phyloP scores from a whole-genome alignment of 148 eudicot species.

The Camellia sinensis region DNA sequence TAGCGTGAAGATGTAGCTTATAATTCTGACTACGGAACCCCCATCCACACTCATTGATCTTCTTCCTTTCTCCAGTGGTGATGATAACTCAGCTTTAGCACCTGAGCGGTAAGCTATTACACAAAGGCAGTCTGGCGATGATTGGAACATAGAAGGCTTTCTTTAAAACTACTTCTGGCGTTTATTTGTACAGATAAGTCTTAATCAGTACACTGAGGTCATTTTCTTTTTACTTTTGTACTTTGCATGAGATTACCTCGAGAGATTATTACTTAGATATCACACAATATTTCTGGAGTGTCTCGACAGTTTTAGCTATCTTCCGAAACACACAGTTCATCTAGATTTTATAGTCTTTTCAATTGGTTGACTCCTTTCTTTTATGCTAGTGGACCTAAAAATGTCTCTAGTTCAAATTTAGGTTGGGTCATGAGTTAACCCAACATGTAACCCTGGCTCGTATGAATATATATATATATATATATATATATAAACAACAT shows the following conservation, averaged over 20 bases:
- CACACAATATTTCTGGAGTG: background rate
- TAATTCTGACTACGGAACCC: conserved; percentile 12
- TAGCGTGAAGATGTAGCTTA: conserved; percentile 18
- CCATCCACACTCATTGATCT: conserved; percentile 18
- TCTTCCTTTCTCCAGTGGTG: background rate
- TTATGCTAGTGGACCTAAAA: background rate
- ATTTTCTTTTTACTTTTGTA: background rate
- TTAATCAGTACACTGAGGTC: conserved; percentile 1
- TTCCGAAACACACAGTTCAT: background rate
- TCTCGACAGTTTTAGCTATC: background rate
- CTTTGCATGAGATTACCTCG: conserved; percentile 6
- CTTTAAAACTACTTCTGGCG: background rate
- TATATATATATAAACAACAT: background rate
- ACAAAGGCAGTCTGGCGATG: background rate
- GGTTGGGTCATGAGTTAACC: background rate
- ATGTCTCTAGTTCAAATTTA: background rate
- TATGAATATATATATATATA: background rate
- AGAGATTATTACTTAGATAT: background rate
- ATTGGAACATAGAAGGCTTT: background rate
- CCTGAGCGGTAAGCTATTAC: conserved; percentile 8
- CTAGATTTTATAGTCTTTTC: background rate
- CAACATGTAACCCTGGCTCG: background rate
- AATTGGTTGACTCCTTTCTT: background rate
- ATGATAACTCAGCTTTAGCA: conserved; percentile 6
- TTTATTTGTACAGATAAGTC: conserved; percentile 13